Evolutionary conservation across 768 basidiomycete species (phyloP), one percentile per base, ranked within the genome.

Genomic region (Fibroporia radiculosa): DNA sequence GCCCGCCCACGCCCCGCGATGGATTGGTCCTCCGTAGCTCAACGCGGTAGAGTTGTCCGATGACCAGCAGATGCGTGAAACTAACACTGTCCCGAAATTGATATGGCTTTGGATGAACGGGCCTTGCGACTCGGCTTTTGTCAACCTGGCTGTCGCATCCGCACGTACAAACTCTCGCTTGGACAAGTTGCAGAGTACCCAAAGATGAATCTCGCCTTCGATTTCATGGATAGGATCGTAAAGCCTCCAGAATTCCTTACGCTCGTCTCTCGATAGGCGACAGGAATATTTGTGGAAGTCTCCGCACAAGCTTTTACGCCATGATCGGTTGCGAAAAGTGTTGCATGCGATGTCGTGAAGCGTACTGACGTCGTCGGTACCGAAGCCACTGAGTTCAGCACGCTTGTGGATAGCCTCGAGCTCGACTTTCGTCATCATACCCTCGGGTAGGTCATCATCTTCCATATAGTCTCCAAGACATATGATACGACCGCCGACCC

Each of bases 1-100:
- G 2, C 56, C 56, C 1, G 54, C 54, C 54, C 56, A 57, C 3
- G 42, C 54, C 2, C 56, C 56, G 3, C 46, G 51, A 23, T 55
- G 51, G 22, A 57, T 40, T 11, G 22, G 23, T 1, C 47, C 51
- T 0, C 48, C 44, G 43, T 48, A 55, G 4, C 20, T 20, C 51
- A 51, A 48, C 14, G 40, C 6, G 3, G 23, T 38, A 8, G 38
- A 46, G 5, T 16, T 26, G 41, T 48, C 36, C 5, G 48, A 37
- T 3, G 56, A 55, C 45, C 48, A 43, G 48, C 51, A 35, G 6
- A 35, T 35, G 14, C 7, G 16, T 8, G 34, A 8, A 6, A 35
- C 6, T 7, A 35, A 6, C 8, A 35, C 16, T 7, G 13, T 18
- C 10, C 34, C 34, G 34, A 35, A 18, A 18, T 7, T 18, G 7